These are phyloP conservation scores for Staphylotrichum longicolle DNA, from an alignment of 495 filamentous ascomycete genomes.

Conservation along the genomic window DNA sequence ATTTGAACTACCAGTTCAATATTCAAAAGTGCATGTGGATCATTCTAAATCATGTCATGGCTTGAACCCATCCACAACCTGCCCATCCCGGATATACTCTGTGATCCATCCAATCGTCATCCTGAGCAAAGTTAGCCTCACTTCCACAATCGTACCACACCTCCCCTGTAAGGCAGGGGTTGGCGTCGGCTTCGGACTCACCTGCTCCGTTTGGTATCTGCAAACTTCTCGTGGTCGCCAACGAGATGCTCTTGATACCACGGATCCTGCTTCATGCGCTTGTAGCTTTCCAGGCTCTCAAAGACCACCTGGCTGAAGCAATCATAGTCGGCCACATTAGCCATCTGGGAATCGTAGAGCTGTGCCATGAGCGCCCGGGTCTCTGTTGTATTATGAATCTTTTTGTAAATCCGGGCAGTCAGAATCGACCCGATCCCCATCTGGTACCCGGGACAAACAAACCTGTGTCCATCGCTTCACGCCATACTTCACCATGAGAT, in stretches of 20 bases:
- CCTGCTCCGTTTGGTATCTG: slow-evolving; percentile 34
- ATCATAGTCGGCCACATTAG: slow-evolving; percentile 43
- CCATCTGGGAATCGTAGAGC: slow-evolving; percentile 41
- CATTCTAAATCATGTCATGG: too few species aligned
- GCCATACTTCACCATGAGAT: slow-evolving; percentile 48
- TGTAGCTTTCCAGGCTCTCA: slow-evolving; percentile 38
- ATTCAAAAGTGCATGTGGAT: too few species aligned
- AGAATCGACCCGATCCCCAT: too few species aligned
- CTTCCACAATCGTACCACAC: too few species aligned
- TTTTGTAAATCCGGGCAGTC: background rate
- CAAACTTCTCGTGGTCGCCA: slow-evolving; percentile 49
- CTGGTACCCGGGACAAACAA: slow-evolving; percentile 3
- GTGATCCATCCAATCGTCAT: slow-evolving; percentile 28
- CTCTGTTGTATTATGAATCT: slow-evolving; percentile 42
- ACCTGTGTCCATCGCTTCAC: slow-evolving; percentile 39
- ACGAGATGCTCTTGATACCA: slow-evolving; percentile 40
- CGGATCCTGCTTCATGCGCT: slow-evolving; percentile 39
- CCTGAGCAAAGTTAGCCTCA: background rate
- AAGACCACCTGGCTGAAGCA: slow-evolving; percentile 47
- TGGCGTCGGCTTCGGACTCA: background rate
- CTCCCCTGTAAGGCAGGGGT: too few species aligned
- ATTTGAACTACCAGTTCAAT: too few species aligned
- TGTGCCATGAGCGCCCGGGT: slow-evolving; percentile 41
- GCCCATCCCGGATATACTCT: slow-evolving; percentile 23
- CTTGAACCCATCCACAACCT: slow-evolving; percentile 15